Percentiles rank a stretch among this genome's conserved stretches.
Evolutionary conservation across 345 rosid genomes (phyloP).

Genomic region (Bruguiera sexangula): DNA sequence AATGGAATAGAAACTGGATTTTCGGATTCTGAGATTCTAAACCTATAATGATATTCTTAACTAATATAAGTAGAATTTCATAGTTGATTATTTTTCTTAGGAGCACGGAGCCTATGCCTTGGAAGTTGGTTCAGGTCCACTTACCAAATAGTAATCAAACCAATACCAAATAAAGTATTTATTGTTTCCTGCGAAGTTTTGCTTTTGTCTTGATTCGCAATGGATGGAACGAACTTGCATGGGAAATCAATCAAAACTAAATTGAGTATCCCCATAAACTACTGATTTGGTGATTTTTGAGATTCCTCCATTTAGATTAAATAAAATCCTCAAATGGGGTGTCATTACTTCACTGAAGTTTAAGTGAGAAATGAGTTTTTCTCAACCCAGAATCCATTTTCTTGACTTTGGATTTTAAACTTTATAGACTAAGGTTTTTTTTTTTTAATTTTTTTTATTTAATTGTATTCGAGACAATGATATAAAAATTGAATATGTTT

Average conservation of each 20-base stretch:
- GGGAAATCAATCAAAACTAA: constrained; percentile 4
- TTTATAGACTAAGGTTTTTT: too few relatives aligned
- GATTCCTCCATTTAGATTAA: constrained; percentile 48
- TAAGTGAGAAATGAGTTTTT: neutral
- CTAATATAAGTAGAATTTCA: constrained; percentile 20
- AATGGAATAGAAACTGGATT: constrained; percentile 92
- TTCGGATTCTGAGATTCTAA: constrained; percentile 44
- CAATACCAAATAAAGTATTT: constrained; percentile 3
- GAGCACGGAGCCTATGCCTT: constrained; percentile 25
- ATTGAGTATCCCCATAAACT: constrained; percentile 44
- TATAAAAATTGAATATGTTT: too few relatives aligned
- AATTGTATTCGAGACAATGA: too few relatives aligned
- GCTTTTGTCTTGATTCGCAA: constrained; percentile 36
- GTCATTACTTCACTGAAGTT: too few relatives aligned
- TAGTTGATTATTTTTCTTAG: constrained; percentile 21
- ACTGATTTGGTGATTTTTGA: constrained; percentile 52
- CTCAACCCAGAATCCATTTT: neutral
- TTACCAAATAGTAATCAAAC: constrained; percentile 32
- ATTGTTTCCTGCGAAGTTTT: constrained; percentile 7
- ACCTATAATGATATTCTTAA: constrained; percentile 31
- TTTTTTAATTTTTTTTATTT: too few relatives aligned
- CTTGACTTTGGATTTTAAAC: constrained; percentile 9
- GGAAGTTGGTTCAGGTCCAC: constrained; percentile 53
- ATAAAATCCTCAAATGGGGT: constrained; percentile 6
- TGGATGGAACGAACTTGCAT: constrained; percentile 10